Conservation (phyloP, 129 eudicot genomes). For the Pseudognaphalium luteoalbum region DNA sequence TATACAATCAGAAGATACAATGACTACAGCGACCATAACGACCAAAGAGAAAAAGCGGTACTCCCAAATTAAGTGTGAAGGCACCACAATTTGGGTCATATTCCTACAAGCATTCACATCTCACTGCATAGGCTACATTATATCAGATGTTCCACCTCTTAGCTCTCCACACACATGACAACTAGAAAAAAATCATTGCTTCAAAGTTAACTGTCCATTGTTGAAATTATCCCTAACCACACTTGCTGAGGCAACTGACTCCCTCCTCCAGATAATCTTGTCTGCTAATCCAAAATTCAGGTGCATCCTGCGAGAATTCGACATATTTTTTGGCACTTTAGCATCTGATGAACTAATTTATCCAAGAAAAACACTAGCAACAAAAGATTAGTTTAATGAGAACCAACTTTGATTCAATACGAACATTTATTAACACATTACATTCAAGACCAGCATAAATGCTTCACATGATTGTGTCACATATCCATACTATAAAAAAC, state of each 20-base stretch:
- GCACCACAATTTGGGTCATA: not conserved
- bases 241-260: slow-evolving; percentile 80
- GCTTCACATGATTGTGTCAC: not conserved
- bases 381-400: not conserved
- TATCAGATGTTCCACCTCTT: not conserved
- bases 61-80: not conserved
- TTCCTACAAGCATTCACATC: slow-evolving; percentile 7
- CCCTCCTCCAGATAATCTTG: slow-evolving; percentile 98
- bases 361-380: not conserved
- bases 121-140: not conserved
- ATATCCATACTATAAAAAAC: not conserved
- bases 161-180: slow-evolving; percentile 2
- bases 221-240: slow-evolving; percentile 59
- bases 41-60: not conserved
- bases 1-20: not conserved
- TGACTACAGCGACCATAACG: not conserved
- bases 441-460: not conserved
- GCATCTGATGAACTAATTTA: not conserved
- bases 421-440: not conserved
- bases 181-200: slow-evolving; percentile 9
- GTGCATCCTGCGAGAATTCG: slow-evolving; percentile 79
- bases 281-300: slow-evolving; percentile 95
- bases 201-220: not conserved
- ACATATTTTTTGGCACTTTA: slow-evolving; percentile 13
- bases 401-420: slow-evolving; percentile 2